Evolutionary conservation across 2,329 filamentous ascomycete genomes (phyloP).

Genomic region (Colletotrichum melonis): DNA sequence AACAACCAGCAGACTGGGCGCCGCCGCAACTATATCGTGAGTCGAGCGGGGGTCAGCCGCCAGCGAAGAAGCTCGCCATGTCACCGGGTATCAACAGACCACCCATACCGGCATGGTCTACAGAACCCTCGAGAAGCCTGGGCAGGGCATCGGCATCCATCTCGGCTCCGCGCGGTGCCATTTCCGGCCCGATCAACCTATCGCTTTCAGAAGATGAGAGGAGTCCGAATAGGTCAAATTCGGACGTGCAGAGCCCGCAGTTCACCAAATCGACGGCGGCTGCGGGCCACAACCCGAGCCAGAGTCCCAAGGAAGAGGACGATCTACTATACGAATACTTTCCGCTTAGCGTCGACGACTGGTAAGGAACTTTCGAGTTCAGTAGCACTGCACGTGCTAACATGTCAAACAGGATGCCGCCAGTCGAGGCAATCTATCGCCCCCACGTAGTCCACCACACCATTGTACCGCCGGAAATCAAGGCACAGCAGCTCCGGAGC

Average conservation of each 20-base stretch:
- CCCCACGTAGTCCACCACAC: constrained; percentile 96
- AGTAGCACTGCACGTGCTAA: constrained; percentile 37
- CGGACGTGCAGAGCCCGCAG: constrained; percentile 64
- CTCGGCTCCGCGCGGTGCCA: constrained; percentile 34
- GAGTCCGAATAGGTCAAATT: constrained; percentile 63
- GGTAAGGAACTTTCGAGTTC: constrained; percentile 54
- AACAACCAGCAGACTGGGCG: constrained; percentile 59
- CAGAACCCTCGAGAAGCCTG: constrained; percentile 43
- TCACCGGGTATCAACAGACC: constrained; percentile 63
- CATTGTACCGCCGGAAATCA: constrained; percentile 74
- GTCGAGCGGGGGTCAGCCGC: constrained; percentile 54
- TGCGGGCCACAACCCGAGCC: constrained; percentile 53
- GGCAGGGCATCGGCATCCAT: constrained; percentile 4
- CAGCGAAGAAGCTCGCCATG: constrained; percentile 63
- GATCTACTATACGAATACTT: constrained; percentile 96
- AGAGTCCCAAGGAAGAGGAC: constrained; percentile 78
- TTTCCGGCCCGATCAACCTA: constrained; percentile 59
- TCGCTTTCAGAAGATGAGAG: constrained; percentile 71
- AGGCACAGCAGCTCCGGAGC: constrained; percentile 73
- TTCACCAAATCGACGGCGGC: constrained; percentile 51
- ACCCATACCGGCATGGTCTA: constrained; percentile 64
- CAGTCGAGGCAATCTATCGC: constrained; percentile 88
- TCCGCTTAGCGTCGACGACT: constrained; percentile 89
- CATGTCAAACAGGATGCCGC: constrained; percentile 73
- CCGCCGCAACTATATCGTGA: constrained; percentile 51